These are phyloP conservation scores for Colletotrichum simmondsii DNA, from an alignment of 2,329 filamentous ascomycete species.

Conservation along the genomic window DNA sequence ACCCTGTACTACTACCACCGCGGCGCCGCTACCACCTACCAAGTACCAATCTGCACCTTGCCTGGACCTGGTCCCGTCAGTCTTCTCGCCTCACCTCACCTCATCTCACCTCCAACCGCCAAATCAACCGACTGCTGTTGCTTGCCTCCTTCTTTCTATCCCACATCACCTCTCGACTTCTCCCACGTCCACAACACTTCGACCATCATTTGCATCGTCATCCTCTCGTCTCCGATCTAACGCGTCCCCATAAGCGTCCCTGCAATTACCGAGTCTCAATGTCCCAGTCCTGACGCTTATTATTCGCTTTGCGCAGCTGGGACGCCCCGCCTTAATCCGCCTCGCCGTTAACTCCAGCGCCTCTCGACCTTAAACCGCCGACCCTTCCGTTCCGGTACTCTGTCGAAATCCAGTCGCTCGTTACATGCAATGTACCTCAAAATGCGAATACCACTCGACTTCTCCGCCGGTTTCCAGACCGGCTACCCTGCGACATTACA, in stretches of 20 bases:
- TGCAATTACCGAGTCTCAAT: constrained; percentile 12
- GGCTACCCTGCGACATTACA: neutral
- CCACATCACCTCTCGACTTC: neutral
- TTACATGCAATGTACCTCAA: constrained; percentile 30
- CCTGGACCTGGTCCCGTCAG: constrained; percentile 5
- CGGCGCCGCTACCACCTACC: neutral
- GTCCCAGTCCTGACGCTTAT: constrained; percentile 28
- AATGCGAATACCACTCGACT: constrained; percentile 21
- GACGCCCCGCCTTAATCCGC: constrained; percentile 27
- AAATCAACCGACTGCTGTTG: neutral
- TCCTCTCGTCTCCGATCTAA: neutral
- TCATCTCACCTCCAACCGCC: constrained; percentile 3
- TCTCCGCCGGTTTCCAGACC: neutral
- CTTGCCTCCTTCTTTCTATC: neutral
- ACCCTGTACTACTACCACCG: neutral
- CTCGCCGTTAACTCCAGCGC: constrained; percentile 8
- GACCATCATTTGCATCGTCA: neutral
- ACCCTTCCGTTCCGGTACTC: constrained; percentile 12
- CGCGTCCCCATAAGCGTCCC: neutral
- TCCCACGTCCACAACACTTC: neutral
- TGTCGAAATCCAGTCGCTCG: constrained; percentile 21
- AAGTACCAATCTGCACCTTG: constrained; percentile 1
- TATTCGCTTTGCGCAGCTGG: constrained; percentile 28
- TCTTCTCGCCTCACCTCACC: constrained; percentile 3
- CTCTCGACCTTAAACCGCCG: constrained; percentile 11